These are phyloP conservation scores for Ceratocystis albifundus DNA, from an alignment of 2,329 filamentous ascomycete genomes.

Conservation along the genomic window DNA sequence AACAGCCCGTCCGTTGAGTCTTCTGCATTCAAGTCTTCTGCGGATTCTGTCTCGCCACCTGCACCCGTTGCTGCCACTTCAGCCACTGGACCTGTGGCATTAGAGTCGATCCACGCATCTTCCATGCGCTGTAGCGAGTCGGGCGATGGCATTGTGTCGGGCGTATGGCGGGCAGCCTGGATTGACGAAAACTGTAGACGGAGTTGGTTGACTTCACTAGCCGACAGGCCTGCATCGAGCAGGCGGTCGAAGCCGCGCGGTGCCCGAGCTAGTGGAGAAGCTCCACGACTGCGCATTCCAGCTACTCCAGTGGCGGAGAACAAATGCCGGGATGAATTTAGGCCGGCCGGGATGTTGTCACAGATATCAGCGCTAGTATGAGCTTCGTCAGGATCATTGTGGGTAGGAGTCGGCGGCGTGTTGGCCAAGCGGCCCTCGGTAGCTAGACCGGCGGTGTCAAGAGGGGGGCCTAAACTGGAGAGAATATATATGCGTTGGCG, in stretches of 20 bases:
- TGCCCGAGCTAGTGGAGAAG: conserved; percentile 3
- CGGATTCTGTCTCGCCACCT: conserved; percentile 24
- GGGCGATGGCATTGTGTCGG: conserved; percentile 76
- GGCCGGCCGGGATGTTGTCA: not conserved
- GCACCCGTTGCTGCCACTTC: conserved; percentile 25
- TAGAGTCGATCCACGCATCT: conserved; percentile 80
- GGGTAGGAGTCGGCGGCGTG: conserved; percentile 25
- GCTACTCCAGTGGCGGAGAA: not conserved
- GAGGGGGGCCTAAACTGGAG: conserved; percentile 28
- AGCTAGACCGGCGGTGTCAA: conserved; percentile 57
- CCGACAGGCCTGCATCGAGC: conserved; percentile 66
- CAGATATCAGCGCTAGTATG: not conserved
- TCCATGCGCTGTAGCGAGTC: conserved; percentile 66
- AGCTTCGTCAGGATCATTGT: not conserved
- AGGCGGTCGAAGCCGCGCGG: conserved; percentile 77
- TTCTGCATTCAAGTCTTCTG: conserved; percentile 31
- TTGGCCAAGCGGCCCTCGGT: conserved; percentile 46
- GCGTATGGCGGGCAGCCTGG: conserved; percentile 69
- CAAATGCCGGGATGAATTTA: not conserved
- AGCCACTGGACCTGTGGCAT: conserved; percentile 34
- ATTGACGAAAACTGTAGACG: conserved; percentile 82
- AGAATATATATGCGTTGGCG: conserved; percentile 18
- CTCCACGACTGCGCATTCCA: conserved; percentile 24
- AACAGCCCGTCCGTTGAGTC: conserved; percentile 73
- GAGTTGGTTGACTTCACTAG: conserved; percentile 70